Percentiles rank a stretch among this genome's conserved stretches.
Conservation (phyloP, 495 filamentous ascomycete genomes). For the Aspergillus homomorphus region DNA sequence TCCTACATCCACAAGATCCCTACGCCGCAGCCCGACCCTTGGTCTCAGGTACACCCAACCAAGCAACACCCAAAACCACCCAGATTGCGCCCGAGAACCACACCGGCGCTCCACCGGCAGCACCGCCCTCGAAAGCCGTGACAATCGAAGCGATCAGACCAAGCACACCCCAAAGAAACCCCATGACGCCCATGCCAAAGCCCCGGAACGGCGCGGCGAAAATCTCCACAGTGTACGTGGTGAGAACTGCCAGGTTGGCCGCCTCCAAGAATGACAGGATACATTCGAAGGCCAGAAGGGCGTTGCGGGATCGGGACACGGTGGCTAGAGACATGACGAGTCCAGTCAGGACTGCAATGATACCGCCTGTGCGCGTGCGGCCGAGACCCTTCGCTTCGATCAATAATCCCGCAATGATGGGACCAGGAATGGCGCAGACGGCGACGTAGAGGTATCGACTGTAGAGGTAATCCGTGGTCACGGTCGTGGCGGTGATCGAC, state of each 20-base stretch:
- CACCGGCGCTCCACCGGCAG: constrained; percentile 12
- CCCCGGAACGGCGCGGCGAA: constrained; percentile 55
- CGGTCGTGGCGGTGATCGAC: constrained; percentile 38
- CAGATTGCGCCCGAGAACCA: constrained; percentile 26
- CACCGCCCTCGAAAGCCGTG: constrained; percentile 13
- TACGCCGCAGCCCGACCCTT: constrained; percentile 17
- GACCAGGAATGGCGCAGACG: constrained; percentile 51
- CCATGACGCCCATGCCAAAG: constrained; percentile 53
- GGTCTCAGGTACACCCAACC: constrained; percentile 17
- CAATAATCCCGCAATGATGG: constrained; percentile 43
- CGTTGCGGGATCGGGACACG: constrained; percentile 33
- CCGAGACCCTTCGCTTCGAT: constrained; percentile 52
- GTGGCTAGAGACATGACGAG: constrained; percentile 54
- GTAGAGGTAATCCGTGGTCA: constrained; percentile 8
- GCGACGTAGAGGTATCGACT: constrained; percentile 18
- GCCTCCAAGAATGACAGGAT: constrained; percentile 54
- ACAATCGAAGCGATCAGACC: constrained; percentile 20
- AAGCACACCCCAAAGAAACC: constrained; percentile 32
- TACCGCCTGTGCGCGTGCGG: constrained; percentile 53
- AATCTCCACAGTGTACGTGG: constrained; percentile 55
- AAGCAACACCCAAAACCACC: constrained; percentile 17
- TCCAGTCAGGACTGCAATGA: constrained; percentile 47
- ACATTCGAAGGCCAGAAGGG: constrained; percentile 46
- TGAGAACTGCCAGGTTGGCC: constrained; percentile 54
- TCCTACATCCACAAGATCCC: not conserved